Base-by-base conservation (phyloP, 2,329 filamentous ascomycete species). In the Xylaria sp. region DNA sequence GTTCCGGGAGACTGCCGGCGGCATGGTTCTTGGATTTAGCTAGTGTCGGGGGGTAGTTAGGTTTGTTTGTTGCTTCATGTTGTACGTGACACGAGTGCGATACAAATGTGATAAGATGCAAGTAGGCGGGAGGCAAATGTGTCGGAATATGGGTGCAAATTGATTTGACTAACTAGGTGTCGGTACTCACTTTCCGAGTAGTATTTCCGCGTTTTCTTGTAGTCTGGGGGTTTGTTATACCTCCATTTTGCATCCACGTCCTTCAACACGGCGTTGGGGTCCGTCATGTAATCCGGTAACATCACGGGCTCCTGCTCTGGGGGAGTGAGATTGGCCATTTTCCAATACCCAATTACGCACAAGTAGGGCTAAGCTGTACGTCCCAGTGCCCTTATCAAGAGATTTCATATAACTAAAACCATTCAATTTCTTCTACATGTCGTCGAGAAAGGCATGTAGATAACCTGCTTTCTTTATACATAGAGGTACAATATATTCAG, bases 211-310 rank as follows among this genome's bases (percentile, higher is more conserved):
- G 89, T 91, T 75, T 89, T 89, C 43, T 82, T 83, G 77, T 91
- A 91, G 75, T 91, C 88, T 0, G 89, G 89, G 46, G 86, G 82
- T 62, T 79, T 78, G 10, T 87, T 87, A 77, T 90, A 86, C 53
- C 89, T 81, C 89, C 89, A 91, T 63, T 83, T 81, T 12, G 84
- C 86, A 12, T 83, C 77, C 56, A 89, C 86, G 60, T 83, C 72
- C 12, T 66, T 60, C n/a, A 74, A 39, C 4, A 74, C 73, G 8
- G 72, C 73, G 48, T 74, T 63, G n/a, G 65, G 61, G 39, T 74
- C 62, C 12, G 70, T 71, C 66, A 74, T 70, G 36, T 73, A 74
- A 46, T 74, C 72, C 1, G 71, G 72, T n/a, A 72, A 23, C 12
- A 25, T 12, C 12, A 36, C 53, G 20, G 32, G 9, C 32, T 52